A percentile compares a stretch with the other conserved stretches of the same genome.
phyloP scores from a whole-genome alignment of 1,139 yeast species.

The Debaryomycetaceae sp. region DNA sequence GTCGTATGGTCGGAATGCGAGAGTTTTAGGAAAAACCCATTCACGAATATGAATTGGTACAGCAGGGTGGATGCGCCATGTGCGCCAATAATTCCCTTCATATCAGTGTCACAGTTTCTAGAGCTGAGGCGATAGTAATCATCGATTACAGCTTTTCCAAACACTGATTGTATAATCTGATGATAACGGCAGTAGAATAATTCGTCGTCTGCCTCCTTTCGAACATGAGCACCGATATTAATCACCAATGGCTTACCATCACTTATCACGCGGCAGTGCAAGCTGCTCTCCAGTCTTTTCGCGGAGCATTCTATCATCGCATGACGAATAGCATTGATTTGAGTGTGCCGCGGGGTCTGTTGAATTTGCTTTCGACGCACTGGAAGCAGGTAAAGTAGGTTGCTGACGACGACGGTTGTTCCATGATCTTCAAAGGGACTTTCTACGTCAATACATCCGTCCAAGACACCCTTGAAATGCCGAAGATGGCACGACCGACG shows the following conservation, averaged over 20 bases:
- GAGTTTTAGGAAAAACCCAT: too few relatives aligned
- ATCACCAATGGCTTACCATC: constrained; percentile 19
- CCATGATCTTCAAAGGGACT: constrained; percentile 22
- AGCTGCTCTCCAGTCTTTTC: too few relatives aligned
- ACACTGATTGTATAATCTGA: constrained; percentile 15
- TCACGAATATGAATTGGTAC: constrained; percentile 38
- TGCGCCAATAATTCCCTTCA: constrained; percentile 19
- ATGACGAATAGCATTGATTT: constrained; percentile 11
- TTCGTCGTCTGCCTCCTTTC: too few relatives aligned
- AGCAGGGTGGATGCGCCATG: constrained; percentile 18
- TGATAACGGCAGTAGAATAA: too few relatives aligned
- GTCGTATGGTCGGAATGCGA: too few relatives aligned
- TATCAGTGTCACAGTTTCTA: too few relatives aligned
- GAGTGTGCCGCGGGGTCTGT: background rate
- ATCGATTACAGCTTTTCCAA: constrained; percentile 14
- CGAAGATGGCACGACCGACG: too few relatives aligned
- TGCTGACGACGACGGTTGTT: constrained; percentile 35
- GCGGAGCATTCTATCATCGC: constrained; percentile 12
- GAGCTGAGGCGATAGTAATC: too few relatives aligned
- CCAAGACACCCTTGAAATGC: constrained; percentile 10
- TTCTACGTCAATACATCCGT: background rate
- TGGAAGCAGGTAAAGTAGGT: constrained; percentile 45
- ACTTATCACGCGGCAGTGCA: too few relatives aligned
- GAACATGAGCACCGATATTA: background rate
- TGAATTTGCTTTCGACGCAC: constrained; percentile 34